Percentiles rank a stretch among this genome's conserved stretches.
phyloP scores from a whole-genome alignment of 2,329 filamentous ascomycete genomes.

The Calonectria hongkongensis region DNA sequence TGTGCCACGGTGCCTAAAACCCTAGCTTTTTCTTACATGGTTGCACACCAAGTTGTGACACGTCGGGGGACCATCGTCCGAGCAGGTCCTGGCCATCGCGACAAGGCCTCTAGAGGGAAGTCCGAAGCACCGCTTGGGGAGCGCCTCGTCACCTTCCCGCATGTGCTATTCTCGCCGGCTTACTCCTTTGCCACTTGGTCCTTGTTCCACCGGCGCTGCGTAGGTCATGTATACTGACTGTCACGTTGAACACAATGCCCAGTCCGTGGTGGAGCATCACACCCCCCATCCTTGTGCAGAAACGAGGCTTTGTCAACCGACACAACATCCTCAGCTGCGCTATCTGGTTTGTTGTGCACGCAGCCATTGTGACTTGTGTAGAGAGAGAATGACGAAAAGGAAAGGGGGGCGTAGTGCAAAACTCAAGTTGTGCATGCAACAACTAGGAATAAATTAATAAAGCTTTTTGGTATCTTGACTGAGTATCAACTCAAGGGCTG shows the following conservation, averaged over 20 bases:
- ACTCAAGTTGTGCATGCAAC: neutral
- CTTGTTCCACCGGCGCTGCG: constrained; percentile 18
- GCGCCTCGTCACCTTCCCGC: neutral
- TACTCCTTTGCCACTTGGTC: constrained; percentile 6
- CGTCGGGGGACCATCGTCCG: constrained; percentile 42
- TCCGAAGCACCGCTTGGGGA: constrained; percentile 25
- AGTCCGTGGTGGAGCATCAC: neutral
- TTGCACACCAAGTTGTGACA: constrained; percentile 45
- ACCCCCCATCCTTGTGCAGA: constrained; percentile 33
- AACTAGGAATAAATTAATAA: neutral
- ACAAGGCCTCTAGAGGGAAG: constrained; percentile 50
- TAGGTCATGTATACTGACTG: neutral
- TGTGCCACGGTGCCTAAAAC: constrained; percentile 21
- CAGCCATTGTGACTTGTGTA: constrained; percentile 17
- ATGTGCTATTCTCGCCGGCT: neutral
- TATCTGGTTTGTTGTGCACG: constrained; percentile 50
- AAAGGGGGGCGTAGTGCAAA: neutral
- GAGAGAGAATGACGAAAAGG: constrained; percentile 12
- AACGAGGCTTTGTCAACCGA: constrained; percentile 50
- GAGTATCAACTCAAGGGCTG: neutral
- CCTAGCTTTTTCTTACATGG: constrained; percentile 22
- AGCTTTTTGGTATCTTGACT: neutral
- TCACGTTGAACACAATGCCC: constrained; percentile 10
- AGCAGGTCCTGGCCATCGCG: constrained; percentile 49
- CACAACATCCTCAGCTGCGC: constrained; percentile 50